Evolutionary conservation across 148 eudicot species (phyloP).

Genomic region (Cornus controversa): DNA sequence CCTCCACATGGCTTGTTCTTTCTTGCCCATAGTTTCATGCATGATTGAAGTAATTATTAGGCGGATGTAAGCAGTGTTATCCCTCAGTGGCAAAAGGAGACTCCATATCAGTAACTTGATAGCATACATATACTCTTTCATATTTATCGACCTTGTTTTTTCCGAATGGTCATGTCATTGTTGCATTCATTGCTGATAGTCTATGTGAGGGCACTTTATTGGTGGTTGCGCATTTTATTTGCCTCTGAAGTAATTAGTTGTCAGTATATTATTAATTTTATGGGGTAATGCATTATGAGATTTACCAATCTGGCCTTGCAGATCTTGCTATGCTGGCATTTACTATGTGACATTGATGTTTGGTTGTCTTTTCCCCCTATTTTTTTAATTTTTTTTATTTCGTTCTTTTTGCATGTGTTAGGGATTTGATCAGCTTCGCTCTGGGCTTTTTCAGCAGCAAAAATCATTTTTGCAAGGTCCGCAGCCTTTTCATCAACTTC

Average conservation of each 20-base stretch:
- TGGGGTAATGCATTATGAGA: not conserved
- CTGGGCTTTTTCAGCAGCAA: conserved; percentile 73
- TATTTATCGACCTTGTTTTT: not conserved
- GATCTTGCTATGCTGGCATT: not conserved
- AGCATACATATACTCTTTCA: not conserved
- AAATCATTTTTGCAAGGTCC: conserved; percentile 64
- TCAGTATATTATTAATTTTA: not conserved
- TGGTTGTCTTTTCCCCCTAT: not conserved
- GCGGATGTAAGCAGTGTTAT: too few relatives aligned
- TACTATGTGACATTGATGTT: too few relatives aligned
- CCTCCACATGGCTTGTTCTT: too few relatives aligned
- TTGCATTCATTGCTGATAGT: not conserved
- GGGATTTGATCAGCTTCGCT: conserved; percentile 67
- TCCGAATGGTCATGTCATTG: not conserved
- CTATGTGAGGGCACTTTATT: not conserved
- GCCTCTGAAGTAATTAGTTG: not conserved
- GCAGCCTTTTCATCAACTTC: conserved; percentile 67
- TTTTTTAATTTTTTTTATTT: not conserved
- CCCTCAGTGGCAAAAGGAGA: too few relatives aligned
- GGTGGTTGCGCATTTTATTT: not conserved
- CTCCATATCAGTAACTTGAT: too few relatives aligned
- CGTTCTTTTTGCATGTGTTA: conserved; percentile 7
- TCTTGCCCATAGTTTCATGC: too few relatives aligned
- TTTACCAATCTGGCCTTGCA: not conserved
- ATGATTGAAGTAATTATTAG: too few relatives aligned